Evolutionary conservation across 192 early-diverging fungal genomes (phyloP).

Genomic region (Blastocladiella britannica): DNA sequence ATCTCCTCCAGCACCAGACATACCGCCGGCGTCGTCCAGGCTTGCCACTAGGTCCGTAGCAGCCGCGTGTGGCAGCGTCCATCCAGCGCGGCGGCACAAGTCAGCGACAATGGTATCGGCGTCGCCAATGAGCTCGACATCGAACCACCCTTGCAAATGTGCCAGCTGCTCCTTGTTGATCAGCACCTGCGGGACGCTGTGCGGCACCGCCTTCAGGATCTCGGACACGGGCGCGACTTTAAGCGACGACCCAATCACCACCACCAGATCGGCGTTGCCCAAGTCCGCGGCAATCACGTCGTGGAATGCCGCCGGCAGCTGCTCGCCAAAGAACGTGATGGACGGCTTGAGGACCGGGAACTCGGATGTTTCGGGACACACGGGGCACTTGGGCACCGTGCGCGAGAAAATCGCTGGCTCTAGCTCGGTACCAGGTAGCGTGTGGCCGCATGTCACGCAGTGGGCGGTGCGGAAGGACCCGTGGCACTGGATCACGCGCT

Average conservation of each 20-base stretch:
- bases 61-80: conserved; percentile 46
- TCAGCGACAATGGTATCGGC: conserved; percentile 65
- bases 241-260: conserved; percentile 90
- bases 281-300: conserved; percentile 44
- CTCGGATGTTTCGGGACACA: conserved; percentile 23
- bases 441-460: conserved; percentile 65
- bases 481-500: conserved; percentile 69
- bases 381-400: conserved; percentile 59
- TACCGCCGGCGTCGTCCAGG: not conserved
- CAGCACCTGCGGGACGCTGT: conserved; percentile 63
- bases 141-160: conserved; percentile 54
- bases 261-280: conserved; percentile 58
- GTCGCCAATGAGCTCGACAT: conserved; percentile 68
- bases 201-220: conserved; percentile 61
- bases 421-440: conserved; percentile 52
- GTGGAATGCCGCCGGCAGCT: conserved; percentile 64
- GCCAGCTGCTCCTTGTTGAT: conserved; percentile 77
- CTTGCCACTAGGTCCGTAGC: not conserved
- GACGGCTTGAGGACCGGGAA: conserved; percentile 66
- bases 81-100: conserved; percentile 44
- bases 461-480: conserved; percentile 85
- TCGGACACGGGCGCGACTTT: conserved; percentile 86
- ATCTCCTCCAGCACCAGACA: no score
- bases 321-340: conserved; percentile 95
- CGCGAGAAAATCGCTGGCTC: no score